Evolutionary conservation across 768 basidiomycete species (phyloP), one percentile per base, ranked within the genome.

Genomic region (Pisolithus sp.): DNA sequence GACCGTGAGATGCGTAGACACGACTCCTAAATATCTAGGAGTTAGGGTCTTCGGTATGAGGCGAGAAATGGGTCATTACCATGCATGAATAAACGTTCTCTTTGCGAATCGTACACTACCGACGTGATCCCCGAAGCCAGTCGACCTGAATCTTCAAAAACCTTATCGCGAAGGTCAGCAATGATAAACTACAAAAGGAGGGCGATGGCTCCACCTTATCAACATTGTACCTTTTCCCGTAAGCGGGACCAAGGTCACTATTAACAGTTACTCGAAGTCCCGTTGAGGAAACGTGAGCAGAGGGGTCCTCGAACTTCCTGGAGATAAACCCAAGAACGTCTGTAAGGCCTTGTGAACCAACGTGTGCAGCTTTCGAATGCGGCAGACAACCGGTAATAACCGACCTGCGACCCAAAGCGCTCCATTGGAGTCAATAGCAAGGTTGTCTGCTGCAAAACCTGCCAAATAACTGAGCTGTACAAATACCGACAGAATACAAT

Each of bases 111-210:
- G 57, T 82, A 76, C 15, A 71, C 81, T 3, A 68, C 83, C 2
- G 76, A 70, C 2, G 86, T 89, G 34, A 73, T 68, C 7, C 76
- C 81, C 15, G 78, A 78, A 10, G 78, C 76, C 23, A 83, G 46
- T 3, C 61, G 67, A 8, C 87, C 86, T 52, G 81, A 72, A 62
- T 89, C 84, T 62, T 86, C 82, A 52, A 89, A 86, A 9, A 79
- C 71, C 83, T 86, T 55, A 13, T 20, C 42, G 13, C 12, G 23
- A 23, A 15, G 15, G 10, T 5, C 41, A 31, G 53, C 55, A 40
- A 49, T 26, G 42, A 59, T 40, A 43, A 47, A 38, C 58, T 54
- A 34, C 53, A 38, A 7, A 15, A 10, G 13, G 10, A 42, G n/a
- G n/a, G 9, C 7, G 15, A n/a, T n/a, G 23, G 2, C 12, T 43